These are phyloP conservation scores for Fonsecaea nubica DNA, from an alignment of 2,329 filamentous ascomycete species.

Conservation along the genomic window DNA sequence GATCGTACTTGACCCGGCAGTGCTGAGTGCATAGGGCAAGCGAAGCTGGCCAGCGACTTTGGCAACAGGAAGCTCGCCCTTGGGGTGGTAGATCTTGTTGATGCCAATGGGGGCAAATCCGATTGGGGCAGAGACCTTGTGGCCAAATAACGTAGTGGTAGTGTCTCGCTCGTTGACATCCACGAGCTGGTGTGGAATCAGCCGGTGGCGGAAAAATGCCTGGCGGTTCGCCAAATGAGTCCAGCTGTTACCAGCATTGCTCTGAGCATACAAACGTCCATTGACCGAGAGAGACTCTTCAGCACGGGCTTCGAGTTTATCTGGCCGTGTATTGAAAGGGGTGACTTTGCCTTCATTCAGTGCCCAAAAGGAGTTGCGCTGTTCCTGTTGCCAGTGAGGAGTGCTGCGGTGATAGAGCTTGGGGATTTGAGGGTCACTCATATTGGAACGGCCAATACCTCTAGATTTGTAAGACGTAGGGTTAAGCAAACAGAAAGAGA, in stretches of 20 bases:
- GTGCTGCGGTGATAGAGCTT: constrained; percentile 59
- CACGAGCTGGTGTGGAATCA: constrained; percentile 67
- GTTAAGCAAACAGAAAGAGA: not conserved
- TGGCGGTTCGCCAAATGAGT: constrained; percentile 64
- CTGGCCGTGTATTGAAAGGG: constrained; percentile 62
- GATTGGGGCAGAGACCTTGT: constrained; percentile 65
- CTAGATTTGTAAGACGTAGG: not conserved
- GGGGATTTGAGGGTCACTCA: constrained; percentile 57
- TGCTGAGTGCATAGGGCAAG: constrained; percentile 65
- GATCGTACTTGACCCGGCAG: constrained; percentile 63
- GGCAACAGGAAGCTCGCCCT: constrained; percentile 65
- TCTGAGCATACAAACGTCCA: constrained; percentile 58
- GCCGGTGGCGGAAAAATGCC: constrained; percentile 68
- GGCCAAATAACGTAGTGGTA: constrained; percentile 64
- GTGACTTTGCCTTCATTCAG: constrained; percentile 58
- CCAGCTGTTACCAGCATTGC: constrained; percentile 46
- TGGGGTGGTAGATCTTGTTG: constrained; percentile 68
- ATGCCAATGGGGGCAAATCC: constrained; percentile 71
- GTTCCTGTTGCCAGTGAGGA: constrained; percentile 62
- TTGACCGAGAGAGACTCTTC: constrained; percentile 62
- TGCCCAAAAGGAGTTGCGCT: constrained; percentile 63
- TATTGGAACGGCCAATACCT: constrained; percentile 4
- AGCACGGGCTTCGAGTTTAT: constrained; percentile 64
- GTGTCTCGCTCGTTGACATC: constrained; percentile 67
- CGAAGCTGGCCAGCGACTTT: constrained; percentile 65